phyloP scores from a whole-genome alignment of 2,329 filamentous ascomycete genomes.

The Fusarium zealandicum region DNA sequence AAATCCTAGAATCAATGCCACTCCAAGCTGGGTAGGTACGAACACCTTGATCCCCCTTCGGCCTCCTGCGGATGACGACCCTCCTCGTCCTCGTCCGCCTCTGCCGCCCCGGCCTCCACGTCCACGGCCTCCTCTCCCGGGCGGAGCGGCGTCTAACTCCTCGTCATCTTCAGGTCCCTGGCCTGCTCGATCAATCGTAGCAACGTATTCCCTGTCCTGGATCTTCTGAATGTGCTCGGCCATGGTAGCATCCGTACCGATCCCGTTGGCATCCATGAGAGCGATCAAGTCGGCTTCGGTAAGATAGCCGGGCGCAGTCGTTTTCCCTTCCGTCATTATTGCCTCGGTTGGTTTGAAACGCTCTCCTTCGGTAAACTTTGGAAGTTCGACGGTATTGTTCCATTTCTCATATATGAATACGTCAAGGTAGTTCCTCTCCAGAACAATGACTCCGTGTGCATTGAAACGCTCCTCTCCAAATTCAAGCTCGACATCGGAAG shows the following conservation, averaged over 20 bases:
- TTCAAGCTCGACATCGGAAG: conserved; percentile 82
- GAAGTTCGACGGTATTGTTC: conserved; percentile 85
- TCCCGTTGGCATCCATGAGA: conserved; percentile 98
- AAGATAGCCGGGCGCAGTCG: conserved; percentile 81
- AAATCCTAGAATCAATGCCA: conserved; percentile 92
- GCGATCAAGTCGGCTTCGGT: conserved; percentile 96
- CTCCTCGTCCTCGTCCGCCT: conserved; percentile 49
- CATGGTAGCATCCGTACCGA: conserved; percentile 98
- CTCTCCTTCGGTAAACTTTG: conserved; percentile 80
- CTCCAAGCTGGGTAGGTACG: conserved; percentile 88
- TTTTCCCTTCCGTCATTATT: conserved; percentile 90
- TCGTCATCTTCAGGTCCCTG: conserved; percentile 49
- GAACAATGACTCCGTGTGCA: conserved; percentile 81
- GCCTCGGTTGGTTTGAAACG: conserved; percentile 87
- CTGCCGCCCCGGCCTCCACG: conserved; percentile 52
- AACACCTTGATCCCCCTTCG: conserved; percentile 76
- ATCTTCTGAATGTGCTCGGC: conserved; percentile 98
- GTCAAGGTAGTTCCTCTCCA: conserved; percentile 91
- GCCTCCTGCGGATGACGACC: conserved; percentile 52
- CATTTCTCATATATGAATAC: conserved; percentile 97
- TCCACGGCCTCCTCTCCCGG: conserved; percentile 56
- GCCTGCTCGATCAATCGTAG: conserved; percentile 60
- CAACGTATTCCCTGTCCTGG: conserved; percentile 86
- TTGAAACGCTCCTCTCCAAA: conserved; percentile 87
- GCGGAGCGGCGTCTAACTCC: conserved; percentile 47